Base-by-base conservation (phyloP, 2,329 filamentous ascomycete species). In the Knufia fluminis region DNA sequence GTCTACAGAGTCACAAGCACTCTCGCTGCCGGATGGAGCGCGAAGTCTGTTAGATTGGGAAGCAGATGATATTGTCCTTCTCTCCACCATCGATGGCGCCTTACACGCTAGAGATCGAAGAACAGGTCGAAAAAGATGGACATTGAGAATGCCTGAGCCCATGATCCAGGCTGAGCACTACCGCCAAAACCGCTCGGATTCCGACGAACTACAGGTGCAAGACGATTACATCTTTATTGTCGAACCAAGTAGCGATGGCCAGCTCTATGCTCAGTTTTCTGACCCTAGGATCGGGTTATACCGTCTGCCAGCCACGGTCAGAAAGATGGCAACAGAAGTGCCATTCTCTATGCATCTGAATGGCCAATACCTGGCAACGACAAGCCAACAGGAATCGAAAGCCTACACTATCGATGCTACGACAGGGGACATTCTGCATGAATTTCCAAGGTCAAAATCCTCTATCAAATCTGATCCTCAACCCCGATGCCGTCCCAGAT, bases 21-120 rank as follows among this genome's bases (percentile, higher is more conserved):
- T 85, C 69, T 79, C 84, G 74, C 83, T 86, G 85, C 85, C 83
- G 83, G 84, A 86, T 67, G 77, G 78, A 85, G 91, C 89, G 90
- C 90, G 91, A 82, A 94, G 85, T 77, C 77, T 97, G 79, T 85
- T 90, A 80, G 91, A 96, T 74, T 97, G 91, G 91, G 88, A 96
- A 85, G 90, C 96, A 73, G 91, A 97, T 86, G 90, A 97, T 77
- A 94, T 96, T 80, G 86, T 97, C 74, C 87, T 98, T 76, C 77
- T 98, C 85, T 91, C 92, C 86, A 97, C 92, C 79, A 86, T 97
- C 80, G 90, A 97, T 77, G 92, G 92, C 77, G 86, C 88, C 67
- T 80, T 97, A 63, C 86, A 95, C 72, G 90, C 91, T 66, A 82
- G 82, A 68, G 88, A 96, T 72, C 81, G 92, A 62, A 85, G 83